Base-by-base conservation (phyloP, 306 rosid species). In the Prosopis cineraria region DNA sequence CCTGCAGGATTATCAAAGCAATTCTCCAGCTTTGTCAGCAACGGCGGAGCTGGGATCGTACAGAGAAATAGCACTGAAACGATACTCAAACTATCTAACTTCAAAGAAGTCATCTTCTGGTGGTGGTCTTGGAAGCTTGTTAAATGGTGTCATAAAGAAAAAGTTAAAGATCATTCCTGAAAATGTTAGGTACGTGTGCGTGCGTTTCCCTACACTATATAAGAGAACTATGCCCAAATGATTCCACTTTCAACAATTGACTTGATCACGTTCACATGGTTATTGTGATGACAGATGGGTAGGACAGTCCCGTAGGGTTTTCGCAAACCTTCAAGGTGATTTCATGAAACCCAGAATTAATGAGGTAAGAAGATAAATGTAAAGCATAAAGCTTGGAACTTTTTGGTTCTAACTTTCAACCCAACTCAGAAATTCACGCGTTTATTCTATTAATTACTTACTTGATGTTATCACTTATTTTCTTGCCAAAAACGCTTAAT, bases 341-440 rank as follows among this genome's bases (percentile, higher is more conserved):
- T 95, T 95, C 55, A 95, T 95, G 99, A 95, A 37, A 55, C 98
- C 99, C 48, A 87, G 97, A 80, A 95, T 95, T 60, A 68, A 78
- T 11, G 97, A 90, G 99, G 98, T 90, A 85, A 75, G 62, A 78
- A 53, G 16, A 25, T 17, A 17, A 41, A 62, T 10, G 12, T 7
- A 10, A 48, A 45, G 56, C 24, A 9, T 7, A 10, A 48, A 45
- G 56, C 24, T 53, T 1, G 71, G 44, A 67, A 29, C 34, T 64
- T 45, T 22, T 25, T 53, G 58, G 41, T 66, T 64, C 60, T 59
- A 39, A 45, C 55, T 69, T 43, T 40, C 59, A 43, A 33, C n/a
- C 20, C 59, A 20, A 50, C 1, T 59, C 67, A 27, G 24, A 45
- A 6, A 39, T 13, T 67, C 27, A 6, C 19, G 44, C 7, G 36